These are phyloP conservation scores for Colletotrichum sp. DNA, from an alignment of 2,329 filamentous ascomycete genomes.

Conservation along the genomic window DNA sequence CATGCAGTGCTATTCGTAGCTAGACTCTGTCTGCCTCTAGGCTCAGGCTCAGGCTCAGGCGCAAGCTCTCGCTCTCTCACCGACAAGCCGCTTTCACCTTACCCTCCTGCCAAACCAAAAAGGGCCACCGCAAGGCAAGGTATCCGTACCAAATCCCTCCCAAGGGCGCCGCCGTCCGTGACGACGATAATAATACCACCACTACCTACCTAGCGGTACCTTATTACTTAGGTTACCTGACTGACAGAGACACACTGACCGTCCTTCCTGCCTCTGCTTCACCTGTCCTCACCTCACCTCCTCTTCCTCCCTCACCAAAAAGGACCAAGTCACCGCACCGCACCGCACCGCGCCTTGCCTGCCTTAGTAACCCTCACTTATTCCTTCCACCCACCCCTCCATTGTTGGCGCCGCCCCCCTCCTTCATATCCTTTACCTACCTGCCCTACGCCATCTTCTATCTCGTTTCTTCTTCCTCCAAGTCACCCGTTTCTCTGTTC, in stretches of 20 bases:
- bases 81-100: neutral
- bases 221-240: neutral
- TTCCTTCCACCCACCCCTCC: neutral
- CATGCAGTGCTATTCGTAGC: neutral
- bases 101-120: neutral
- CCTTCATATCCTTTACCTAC: neutral
- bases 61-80: neutral
- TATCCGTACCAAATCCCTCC: neutral
- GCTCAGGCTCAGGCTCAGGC: neutral
- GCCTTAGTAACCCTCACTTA: neutral
- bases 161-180: neutral
- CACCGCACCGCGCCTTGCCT: neutral
- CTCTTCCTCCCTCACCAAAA: neutral
- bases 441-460: neutral
- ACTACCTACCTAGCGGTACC: neutral
- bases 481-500: neutral
- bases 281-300: neutral
- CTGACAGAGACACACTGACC: neutral
- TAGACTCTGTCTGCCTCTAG: neutral
- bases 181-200: neutral
- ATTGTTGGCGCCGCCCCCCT: slow-evolving; percentile 1
- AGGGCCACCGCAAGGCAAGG: neutral
- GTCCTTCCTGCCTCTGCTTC: neutral
- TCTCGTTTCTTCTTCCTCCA: slow-evolving; percentile 3
- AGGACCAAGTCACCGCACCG: neutral